Conservation (phyloP, 2,329 filamentous ascomycete genomes). For the Emericellopsis cladophorae region DNA sequence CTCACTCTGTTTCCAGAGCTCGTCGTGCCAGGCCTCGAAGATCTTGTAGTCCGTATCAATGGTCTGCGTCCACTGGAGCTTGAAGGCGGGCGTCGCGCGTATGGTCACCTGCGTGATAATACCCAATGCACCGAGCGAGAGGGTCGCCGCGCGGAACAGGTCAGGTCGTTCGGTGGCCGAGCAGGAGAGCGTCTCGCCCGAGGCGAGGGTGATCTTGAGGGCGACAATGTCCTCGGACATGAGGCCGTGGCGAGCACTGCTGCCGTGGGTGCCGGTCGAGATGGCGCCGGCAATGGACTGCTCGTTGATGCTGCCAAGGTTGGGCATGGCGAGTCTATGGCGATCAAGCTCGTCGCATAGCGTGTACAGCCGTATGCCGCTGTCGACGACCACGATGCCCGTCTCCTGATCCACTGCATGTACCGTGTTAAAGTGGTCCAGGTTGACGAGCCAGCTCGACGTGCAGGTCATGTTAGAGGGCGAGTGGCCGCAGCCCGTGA, state of each 20-base stretch:
- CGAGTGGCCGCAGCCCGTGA: slow-evolving; percentile 84
- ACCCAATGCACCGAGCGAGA: slow-evolving; percentile 81
- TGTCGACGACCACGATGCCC: slow-evolving; percentile 63
- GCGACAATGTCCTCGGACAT: slow-evolving; percentile 66
- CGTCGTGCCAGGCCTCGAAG: slow-evolving; percentile 55
- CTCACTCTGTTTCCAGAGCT: slow-evolving; percentile 73
- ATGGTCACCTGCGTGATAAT: slow-evolving; percentile 86
- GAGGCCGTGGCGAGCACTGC: slow-evolving; percentile 70
- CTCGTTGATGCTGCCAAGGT: slow-evolving; percentile 87
- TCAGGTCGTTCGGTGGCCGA: slow-evolving; percentile 56
- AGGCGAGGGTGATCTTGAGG: slow-evolving; percentile 70
- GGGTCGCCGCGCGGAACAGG: slow-evolving; percentile 76
- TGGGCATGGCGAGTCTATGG: slow-evolving; percentile 73
- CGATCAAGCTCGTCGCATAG: slow-evolving; percentile 64
- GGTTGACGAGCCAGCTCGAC: slow-evolving; percentile 86
- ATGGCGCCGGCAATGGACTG: slow-evolving; percentile 91
- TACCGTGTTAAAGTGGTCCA: slow-evolving; percentile 70
- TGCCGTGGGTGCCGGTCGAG: slow-evolving; percentile 86
- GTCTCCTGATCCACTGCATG: slow-evolving; percentile 55
- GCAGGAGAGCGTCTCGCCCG: slow-evolving; percentile 63
- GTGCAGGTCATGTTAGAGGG: slow-evolving; percentile 88
- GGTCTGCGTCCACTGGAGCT: slow-evolving; percentile 77
- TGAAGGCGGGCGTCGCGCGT: slow-evolving; percentile 65
- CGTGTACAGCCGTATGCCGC: slow-evolving; percentile 72
- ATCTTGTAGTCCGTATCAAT: slow-evolving; percentile 59